Evolutionary conservation across 805 yeast genomes (phyloP), one percentile per base, ranked within the genome.

Genomic region (Kluyveromyces lactis): DNA sequence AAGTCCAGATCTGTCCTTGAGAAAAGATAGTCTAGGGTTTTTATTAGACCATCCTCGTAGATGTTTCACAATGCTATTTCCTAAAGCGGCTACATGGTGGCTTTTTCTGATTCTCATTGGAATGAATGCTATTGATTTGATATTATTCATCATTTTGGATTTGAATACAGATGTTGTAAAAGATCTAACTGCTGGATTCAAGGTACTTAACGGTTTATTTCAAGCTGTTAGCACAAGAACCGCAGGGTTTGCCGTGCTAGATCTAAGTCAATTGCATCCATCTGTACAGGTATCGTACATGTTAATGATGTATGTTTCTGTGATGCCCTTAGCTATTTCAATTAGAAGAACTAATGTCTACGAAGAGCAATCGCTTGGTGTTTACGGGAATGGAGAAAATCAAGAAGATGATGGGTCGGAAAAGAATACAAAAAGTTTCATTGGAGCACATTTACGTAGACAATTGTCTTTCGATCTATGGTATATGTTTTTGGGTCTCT

Each of bases 291-390:
- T 92, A 21, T 79, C 92, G 50, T 92, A 92, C 58, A 73, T 86
- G 79, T 73, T 92, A 44, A 90, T 92, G 97, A 92, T 92, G 98
- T 92, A 92, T 64, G 87, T 92, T 19, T 90, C 97, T 12, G 97
- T 90, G 32, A 69, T 89, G 56, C 99, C 99, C 1, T 67, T 92
- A 50, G 98, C 99, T 24, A 92, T 92, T 47, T 86, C 96, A 28
- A 87, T 92, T 46, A 78, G 99, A 65, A 75, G 97, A 59, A 92
- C 98, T 15, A 92, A 92, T 58, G 99, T 92, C 40, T 92, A 92
- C 64, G 99, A 92, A 58, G 98, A 92, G 54, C 97, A 87, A 56
- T 84, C 96, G 0, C 64, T 92, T 41, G 98, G 98, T n/a, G 73
- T 87, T n/a, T 89, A 85, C 55, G 71, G 64, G 57, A 59, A 54